Evolutionary conservation across 352 stramenopile genomes (phyloP).

Genomic region (Phytopythium boreale): DNA sequence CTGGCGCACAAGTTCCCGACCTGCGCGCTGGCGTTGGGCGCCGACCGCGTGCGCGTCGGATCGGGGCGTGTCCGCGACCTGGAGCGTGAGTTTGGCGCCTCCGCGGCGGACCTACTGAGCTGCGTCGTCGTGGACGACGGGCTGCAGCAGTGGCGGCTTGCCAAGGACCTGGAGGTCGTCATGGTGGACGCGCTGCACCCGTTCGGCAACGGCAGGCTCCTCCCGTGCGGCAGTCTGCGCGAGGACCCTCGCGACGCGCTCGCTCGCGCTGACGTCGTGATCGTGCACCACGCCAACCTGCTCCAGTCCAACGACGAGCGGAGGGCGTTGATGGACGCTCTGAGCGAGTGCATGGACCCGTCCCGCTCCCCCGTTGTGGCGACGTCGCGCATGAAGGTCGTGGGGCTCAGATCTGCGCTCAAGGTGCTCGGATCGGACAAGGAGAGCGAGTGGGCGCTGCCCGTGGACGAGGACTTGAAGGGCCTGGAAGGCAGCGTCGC

Average conservation of each 20-base stretch:
- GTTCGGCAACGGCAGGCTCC: slow-evolving; percentile 56
- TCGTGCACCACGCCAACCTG: slow-evolving; percentile 62
- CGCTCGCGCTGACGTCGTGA: slow-evolving; percentile 40
- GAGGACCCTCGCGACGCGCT: slow-evolving; percentile 45
- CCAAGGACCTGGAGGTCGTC: slow-evolving; percentile 64
- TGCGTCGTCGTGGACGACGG: slow-evolving; percentile 65
- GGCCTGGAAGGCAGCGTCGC: slow-evolving; percentile 18
- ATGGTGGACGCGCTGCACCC: slow-evolving; percentile 69
- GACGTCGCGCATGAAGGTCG: slow-evolving; percentile 47
- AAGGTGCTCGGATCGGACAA: slow-evolving; percentile 6
- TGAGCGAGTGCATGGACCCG: slow-evolving; percentile 13
- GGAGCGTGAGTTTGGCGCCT: not conserved
- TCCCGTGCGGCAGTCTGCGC: slow-evolving; percentile 54
- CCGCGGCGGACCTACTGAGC: slow-evolving; percentile 17
- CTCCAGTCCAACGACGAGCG: slow-evolving; percentile 12
- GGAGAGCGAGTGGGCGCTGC: not conserved
- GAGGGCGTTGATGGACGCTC: slow-evolving; percentile 11
- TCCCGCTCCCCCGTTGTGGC: slow-evolving; percentile 27
- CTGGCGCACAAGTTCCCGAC: slow-evolving; percentile 38
- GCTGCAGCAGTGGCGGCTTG: slow-evolving; percentile 64
- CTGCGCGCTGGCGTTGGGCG: slow-evolving; percentile 33
- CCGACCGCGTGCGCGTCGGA: slow-evolving; percentile 27
- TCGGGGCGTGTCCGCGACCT: slow-evolving; percentile 26
- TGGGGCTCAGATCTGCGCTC: slow-evolving; percentile 17
- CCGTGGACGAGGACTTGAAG: not conserved